These are phyloP conservation scores for Colletotrichum abscissum DNA, from an alignment of 2,329 filamentous ascomycete genomes.

Conservation along the genomic window DNA sequence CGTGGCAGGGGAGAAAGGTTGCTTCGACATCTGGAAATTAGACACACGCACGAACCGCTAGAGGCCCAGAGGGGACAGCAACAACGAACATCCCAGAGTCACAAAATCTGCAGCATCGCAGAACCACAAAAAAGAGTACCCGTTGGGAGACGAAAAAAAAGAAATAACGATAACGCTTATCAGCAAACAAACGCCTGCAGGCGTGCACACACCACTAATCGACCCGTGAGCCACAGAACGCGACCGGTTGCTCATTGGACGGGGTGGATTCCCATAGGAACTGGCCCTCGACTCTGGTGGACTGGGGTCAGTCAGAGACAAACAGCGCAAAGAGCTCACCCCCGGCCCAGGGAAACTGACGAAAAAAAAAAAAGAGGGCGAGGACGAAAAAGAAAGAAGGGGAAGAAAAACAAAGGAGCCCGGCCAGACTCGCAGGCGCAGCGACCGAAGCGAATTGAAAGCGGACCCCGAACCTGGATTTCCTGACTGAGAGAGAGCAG, in stretches of 20 bases:
- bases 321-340: constrained; percentile 10
- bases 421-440: constrained; percentile 15
- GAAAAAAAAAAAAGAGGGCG: background rate
- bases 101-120: constrained; percentile 18
- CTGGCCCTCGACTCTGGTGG: constrained; percentile 14
- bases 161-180: constrained; percentile 26
- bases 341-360: background rate
- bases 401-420: constrained; percentile 16
- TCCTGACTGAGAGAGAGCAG: background rate
- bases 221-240: constrained; percentile 5
- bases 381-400: constrained; percentile 1
- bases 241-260: background rate
- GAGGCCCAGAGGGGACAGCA: background rate
- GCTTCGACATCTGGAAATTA: background rate
- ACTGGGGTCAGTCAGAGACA: constrained; percentile 30
- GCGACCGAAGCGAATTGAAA: constrained; percentile 27
- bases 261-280: constrained; percentile 16
- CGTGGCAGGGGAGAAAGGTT: background rate
- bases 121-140: constrained; percentile 5
- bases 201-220: constrained; percentile 27
- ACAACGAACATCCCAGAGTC: constrained; percentile 10
- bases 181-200: constrained; percentile 7
- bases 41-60: background rate
- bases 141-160: background rate
- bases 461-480: constrained; percentile 22